Percentiles rank a stretch among this genome's conserved stretches.
Conservation (phyloP, 805 yeast species). For the Wickerhamiella kazuoi region DNA sequence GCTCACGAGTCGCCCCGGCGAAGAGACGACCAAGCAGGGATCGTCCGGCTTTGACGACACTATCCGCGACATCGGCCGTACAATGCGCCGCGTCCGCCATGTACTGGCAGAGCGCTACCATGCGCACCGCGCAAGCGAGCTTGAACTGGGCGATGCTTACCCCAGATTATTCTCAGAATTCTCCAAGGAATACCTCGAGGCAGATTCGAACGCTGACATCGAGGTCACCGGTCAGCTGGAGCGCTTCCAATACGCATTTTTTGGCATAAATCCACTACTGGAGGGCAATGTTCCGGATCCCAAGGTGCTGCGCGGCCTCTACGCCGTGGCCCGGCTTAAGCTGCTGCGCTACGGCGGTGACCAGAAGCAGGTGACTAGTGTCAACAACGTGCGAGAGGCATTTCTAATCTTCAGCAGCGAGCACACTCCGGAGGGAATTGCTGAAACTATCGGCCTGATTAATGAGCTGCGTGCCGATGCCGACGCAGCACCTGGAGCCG, state of each 20-base stretch:
- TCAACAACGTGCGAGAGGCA: constrained; percentile 27
- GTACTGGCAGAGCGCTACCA: constrained; percentile 74
- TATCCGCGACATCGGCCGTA: constrained; percentile 31
- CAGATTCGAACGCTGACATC: constrained; percentile 35
- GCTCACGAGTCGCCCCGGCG: constrained; percentile 13
- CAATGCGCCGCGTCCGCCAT: constrained; percentile 70
- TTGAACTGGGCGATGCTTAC: constrained; percentile 25
- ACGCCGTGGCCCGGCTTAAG: constrained; percentile 52
- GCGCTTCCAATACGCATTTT: constrained; percentile 65
- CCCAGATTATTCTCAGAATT: constrained; percentile 38
- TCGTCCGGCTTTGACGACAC: constrained; percentile 18
- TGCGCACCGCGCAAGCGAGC: constrained; percentile 41
- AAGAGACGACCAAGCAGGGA: constrained; percentile 8
- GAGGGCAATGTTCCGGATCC: constrained; percentile 42
- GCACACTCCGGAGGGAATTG: constrained; percentile 25
- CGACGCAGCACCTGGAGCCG: constrained; percentile 13
- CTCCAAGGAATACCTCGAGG: constrained; percentile 35
- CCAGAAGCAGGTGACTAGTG: constrained; percentile 13
- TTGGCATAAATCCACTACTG: constrained; percentile 62
- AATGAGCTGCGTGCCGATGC: constrained; percentile 28
- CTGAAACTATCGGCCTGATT: constrained; percentile 27
- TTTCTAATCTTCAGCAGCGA: constrained; percentile 32
- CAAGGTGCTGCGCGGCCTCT: constrained; percentile 47
- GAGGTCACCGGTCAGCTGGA: constrained; percentile 52
- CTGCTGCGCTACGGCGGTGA: constrained; percentile 30